Base-by-base conservation (phyloP, 1,139 yeast genomes). In the Diutina siamensis region DNA sequence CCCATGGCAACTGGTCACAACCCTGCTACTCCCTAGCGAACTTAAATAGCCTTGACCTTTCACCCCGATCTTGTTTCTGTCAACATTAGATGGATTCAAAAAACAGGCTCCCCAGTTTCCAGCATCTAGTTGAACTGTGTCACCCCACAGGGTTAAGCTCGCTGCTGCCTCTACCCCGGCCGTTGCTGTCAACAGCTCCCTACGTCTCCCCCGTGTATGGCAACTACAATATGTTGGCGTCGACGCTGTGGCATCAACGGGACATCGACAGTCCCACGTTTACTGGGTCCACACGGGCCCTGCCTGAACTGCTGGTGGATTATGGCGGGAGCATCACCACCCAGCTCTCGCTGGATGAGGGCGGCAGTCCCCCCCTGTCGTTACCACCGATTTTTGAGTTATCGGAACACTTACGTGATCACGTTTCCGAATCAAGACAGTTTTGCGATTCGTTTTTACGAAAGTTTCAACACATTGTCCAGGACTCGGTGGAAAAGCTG, bases 391-490 rank as follows among this genome's bases (percentile, higher is more conserved):
- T 13, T 4, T 21, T 12, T 3, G 42, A 38, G 10, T 18, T 38
- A 32, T 7, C 25, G 17, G 28, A 38, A 2, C 15, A 4, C 7
- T 12, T 38, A 4, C 42, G 42, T 12, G 33, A 38, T 18, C n/a
- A 13, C 31, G 42, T 38, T 20, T n/a, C 28, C n/a, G 28, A 38
- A 15, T 8, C 32, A n/a, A n/a, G 25, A 20, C 19, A 15, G 21
- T 38, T 38, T 17, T 38, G 42, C n/a, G 42, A 38, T 27, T 5
- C 17, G 7, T 38, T 7, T 7, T 25, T 38, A 18, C 31, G 42
- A 27, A 38, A 38, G 33, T 38, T 25, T 27, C 42, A 38, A 15
- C 28, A 38, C n/a, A 38, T 38, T 17, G 19, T 38, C 21, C 42
- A 38, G 20, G 42, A 25, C 8, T 25, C 25, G 32, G 3, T n/a